Conservation (phyloP, 192 early-diverging fungal genomes). For the Coemansia aciculifera region DNA sequence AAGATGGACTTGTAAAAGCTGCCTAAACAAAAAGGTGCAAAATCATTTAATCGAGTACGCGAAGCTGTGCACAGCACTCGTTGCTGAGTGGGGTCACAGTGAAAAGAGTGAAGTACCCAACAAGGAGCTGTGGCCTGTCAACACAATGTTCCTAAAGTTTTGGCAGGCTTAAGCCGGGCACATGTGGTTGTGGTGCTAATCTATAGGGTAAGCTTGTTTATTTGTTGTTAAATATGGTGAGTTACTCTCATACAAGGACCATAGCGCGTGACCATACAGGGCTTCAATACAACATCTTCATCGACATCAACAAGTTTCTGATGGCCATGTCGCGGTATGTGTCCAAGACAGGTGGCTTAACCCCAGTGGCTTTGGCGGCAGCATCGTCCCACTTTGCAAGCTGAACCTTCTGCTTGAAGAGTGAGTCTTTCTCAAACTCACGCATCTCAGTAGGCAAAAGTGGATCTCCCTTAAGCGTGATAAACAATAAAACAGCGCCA, state of each 20-base stretch:
- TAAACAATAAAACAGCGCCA: too few relatives aligned
- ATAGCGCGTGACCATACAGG: too few relatives aligned
- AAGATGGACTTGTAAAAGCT: too few relatives aligned
- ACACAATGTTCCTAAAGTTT: background rate
- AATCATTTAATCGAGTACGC: too few relatives aligned
- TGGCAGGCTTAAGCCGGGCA: too few relatives aligned
- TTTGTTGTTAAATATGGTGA: too few relatives aligned
- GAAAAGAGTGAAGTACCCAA: background rate
- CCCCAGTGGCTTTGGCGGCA: constrained; percentile 43
- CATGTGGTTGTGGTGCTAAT: too few relatives aligned
- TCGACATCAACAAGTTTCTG: constrained; percentile 24
- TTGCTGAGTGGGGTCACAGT: background rate
- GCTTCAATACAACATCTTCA: too few relatives aligned
- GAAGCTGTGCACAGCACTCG: background rate
- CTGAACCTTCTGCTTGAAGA: constrained; percentile 58
- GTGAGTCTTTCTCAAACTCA: constrained; percentile 56
- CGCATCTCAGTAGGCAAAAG: constrained; percentile 44
- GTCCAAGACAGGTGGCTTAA: constrained; percentile 52
- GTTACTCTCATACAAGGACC: too few relatives aligned
- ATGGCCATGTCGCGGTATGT: constrained; percentile 49
- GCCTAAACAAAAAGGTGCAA: too few relatives aligned
- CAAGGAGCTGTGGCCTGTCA: background rate
- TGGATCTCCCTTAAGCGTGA: too few relatives aligned
- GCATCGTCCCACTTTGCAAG: constrained; percentile 61
- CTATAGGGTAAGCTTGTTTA: too few relatives aligned